Evolutionary conservation across 2,329 filamentous ascomycete genomes (phyloP), one percentile per base, ranked within the genome.

Genomic region (Alternaria conjuncta): DNA sequence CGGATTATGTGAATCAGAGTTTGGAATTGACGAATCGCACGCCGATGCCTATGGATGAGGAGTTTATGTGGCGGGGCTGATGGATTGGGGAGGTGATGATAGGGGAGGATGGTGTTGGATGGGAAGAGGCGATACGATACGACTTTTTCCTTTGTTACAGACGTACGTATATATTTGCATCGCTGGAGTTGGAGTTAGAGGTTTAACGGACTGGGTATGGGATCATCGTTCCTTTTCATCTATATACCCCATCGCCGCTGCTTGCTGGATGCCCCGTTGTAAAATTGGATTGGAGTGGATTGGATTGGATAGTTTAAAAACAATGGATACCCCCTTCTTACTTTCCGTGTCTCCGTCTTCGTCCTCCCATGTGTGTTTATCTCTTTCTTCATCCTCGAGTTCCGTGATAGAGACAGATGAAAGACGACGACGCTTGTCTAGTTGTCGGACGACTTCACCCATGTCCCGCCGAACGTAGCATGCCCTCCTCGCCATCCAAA

Each of bases 1-100:
- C 74, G 0, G 73, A 77, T n/a, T 60, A 57, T 18, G 43, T 77
- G 61, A 74, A 75, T 26, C 59, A 70, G 32, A 73, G 68, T 36
- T 62, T 79, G 12, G 77, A 79, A 47, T 56, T 79, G 32, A 60
- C 67, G 10, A 68, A 72, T 11, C 65, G 77, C 12, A 78, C 78
- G 25, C 78, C 78, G 1, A 76, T 80, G 79, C 78, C 78, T 2
- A 75, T 80, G 61, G 79, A 80, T 18, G 79, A 81, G 65, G 79
- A 81, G 63, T 75, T 69, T 49, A 49, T 74, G 41, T 81, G 79
- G 79, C 72, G 75, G 4, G 74, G 61, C 23, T 25, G 28, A 36
- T 30, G 28, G 5, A 26, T 26, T 4, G 26, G 26, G 26, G 26
- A 60, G 6, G 18, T 21, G 21, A 13, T 15, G 13, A 6, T 21